Conservation (phyloP, 441 rosid genomes). For the Cnidoscolus chayamansa region DNA sequence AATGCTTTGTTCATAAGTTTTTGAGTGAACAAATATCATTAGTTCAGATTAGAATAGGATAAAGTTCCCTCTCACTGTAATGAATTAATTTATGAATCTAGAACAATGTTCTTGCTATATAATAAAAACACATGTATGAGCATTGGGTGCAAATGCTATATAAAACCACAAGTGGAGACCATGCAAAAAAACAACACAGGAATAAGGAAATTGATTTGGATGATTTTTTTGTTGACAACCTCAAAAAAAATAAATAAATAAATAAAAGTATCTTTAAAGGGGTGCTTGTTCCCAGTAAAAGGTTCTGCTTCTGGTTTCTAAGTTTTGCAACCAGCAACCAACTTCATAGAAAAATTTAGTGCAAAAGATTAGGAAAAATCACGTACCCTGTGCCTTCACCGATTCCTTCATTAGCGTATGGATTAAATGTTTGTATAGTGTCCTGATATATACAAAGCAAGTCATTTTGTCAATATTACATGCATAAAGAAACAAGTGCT, state of each 20-base stretch:
- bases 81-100: too few species aligned
- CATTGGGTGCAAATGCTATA: background rate
- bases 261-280: background rate
- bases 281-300: background rate
- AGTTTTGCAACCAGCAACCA: background rate
- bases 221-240: background rate
- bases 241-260: too few species aligned
- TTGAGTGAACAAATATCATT: too few species aligned
- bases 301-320: background rate
- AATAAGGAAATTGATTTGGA: too few species aligned
- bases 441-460: slow-evolving; percentile 48
- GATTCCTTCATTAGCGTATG: slow-evolving; percentile 56
- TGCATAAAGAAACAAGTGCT: slow-evolving; percentile 1
- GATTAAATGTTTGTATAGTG: slow-evolving; percentile 77
- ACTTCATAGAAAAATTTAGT: background rate
- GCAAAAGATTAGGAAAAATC: slow-evolving; percentile 12
- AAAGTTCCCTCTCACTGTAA: too few species aligned
- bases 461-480: slow-evolving; percentile 11
- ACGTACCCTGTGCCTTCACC: slow-evolving; percentile 90
- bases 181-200: background rate
- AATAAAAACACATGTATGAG: background rate
- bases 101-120: background rate
- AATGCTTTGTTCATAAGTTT: background rate
- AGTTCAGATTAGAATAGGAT: background rate
- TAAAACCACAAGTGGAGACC: background rate